phyloP scores from a whole-genome alignment of 768 basidiomycete genomes.

The Heimioporus sp. region DNA sequence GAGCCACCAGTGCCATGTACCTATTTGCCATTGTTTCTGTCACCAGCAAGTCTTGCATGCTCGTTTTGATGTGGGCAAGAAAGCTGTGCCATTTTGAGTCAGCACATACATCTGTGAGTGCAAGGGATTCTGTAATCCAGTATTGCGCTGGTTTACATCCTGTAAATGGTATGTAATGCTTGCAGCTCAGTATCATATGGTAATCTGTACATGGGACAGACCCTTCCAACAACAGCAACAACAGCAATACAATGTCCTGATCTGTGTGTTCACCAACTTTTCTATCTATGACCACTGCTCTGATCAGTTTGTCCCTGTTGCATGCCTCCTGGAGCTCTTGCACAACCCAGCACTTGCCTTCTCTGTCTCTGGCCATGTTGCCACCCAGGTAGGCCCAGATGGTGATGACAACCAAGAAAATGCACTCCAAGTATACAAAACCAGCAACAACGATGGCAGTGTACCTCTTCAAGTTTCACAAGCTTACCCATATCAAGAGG shows the following conservation, averaged over 20 bases:
- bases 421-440: conserved; percentile 6
- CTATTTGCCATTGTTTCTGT: too few species aligned
- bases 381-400: conserved; percentile 34
- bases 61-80: too few species aligned
- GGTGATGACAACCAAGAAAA: conserved; percentile 24
- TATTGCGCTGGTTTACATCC: too few species aligned
- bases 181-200: too few species aligned
- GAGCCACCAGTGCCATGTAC: too few species aligned
- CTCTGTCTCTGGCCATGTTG: conserved; percentile 42
- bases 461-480: conserved; percentile 23
- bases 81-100: too few species aligned
- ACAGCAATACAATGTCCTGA: conserved; percentile 44
- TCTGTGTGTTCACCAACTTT: conserved; percentile 56
- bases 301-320: conserved; percentile 39
- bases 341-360: conserved; percentile 16
- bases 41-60: too few species aligned
- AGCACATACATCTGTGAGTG: too few species aligned
- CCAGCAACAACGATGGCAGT: background rate
- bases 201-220: too few species aligned
- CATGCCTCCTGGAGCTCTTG: conserved; percentile 35
- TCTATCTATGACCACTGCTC: conserved; percentile 45
- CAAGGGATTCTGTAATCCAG: too few species aligned
- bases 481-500: conserved; percentile 43
- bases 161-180: too few species aligned
- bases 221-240: conserved; percentile 22